Evolutionary conservation across 2,329 filamentous ascomycete species (phyloP), one percentile per base, ranked within the genome.

Genomic region (Cladosporium sp.): DNA sequence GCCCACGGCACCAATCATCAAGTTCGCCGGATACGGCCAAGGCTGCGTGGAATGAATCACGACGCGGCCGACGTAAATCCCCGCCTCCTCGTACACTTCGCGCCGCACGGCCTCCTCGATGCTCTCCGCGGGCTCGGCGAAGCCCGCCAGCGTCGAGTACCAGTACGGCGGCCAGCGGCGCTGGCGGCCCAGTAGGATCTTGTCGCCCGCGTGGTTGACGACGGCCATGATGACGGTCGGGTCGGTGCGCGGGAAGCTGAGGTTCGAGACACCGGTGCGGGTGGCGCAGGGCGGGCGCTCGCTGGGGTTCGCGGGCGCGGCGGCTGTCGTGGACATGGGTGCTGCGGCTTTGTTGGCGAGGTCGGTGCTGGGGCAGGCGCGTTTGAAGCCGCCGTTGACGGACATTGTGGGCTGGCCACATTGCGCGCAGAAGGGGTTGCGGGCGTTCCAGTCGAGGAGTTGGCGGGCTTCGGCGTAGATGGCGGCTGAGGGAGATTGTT

Each of bases 181-280:
- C 65, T 88, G 83, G 11, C 93, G 84, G 35, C 93, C 93, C 0
- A 98, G 84, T 7, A 98, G 81, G 37, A 95, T 73, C 56, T 83
- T 82, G 59, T 84, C 80, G 46, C 86, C 86, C 61, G 95, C 88
- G 46, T 84, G 77, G 49, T 87, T 95, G 32, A 97, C 81, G 9
- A 96, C 85, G 0, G 91, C 92, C 73, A 95, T 91, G 72, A 98
- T 98, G 68, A 97, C 90, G 28, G 89, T 95, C 1, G 91, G 90
- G 63, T 96, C 91, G 2, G 92, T 96, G 46, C 91, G 83, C 2
- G 92, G 92, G 76, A 96, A 97, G 65, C 80, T 86, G 49, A 96
- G 78, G 71, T 98, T 98, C 32, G 90, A 95, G 43, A 98, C 74
- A 22, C 89, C 90, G 37, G 83, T 86, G 50, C 93, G 82, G 0